Evolutionary conservation across 441 rosid species (phyloP), one percentile per base, ranked within the genome.

Genomic region (Gossypium gossypioides): DNA sequence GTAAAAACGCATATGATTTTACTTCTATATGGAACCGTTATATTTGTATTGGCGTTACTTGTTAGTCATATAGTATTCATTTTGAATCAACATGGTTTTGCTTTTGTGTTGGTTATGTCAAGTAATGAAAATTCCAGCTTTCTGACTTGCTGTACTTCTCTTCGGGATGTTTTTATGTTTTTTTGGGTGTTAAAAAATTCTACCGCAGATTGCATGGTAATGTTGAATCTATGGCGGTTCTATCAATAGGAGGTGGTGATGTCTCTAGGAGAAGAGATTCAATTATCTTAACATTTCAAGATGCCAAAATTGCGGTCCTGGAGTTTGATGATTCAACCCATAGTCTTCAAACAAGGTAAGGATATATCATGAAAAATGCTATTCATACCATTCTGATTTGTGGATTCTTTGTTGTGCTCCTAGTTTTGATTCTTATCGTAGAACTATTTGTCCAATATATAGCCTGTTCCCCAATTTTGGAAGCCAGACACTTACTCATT

Each of bases 281-380:
- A 0, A 84, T 96, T 59, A 78, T 92, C 70, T 67, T 96, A 75
- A 86, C 97, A 1, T 91, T 96, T 70, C 88, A 83, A 55, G 97
- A 91, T 70, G 93, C 98, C 0, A 96, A 90, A 77, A 85, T 91
- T 73, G 89, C 97, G 0, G 86, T 92, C 78, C 77, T 96, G 68
- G 98, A 96, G 84, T 92, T 89, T 81, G 97, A 96, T 80, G 99
- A 96, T 84, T 92, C 99, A 1, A 79, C 85, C 48, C 93, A 92
- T 57, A 90, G 88, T 50, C 97, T 92, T 71, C 84, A 87, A 40
- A 90, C 89, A 68, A 91, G 81, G 96, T 92, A 73, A 84, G 82
- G 25, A 24, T 71, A 58, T 55, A 76, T 65, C 55, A 27, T 25
- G 4, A 16, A 29, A 25, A 27, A 3, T 6, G 72, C 29, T 68